Evolutionary conservation across 306 rosid genomes (phyloP), one percentile per base, ranked within the genome.

Genomic region (Cucumis melo): DNA sequence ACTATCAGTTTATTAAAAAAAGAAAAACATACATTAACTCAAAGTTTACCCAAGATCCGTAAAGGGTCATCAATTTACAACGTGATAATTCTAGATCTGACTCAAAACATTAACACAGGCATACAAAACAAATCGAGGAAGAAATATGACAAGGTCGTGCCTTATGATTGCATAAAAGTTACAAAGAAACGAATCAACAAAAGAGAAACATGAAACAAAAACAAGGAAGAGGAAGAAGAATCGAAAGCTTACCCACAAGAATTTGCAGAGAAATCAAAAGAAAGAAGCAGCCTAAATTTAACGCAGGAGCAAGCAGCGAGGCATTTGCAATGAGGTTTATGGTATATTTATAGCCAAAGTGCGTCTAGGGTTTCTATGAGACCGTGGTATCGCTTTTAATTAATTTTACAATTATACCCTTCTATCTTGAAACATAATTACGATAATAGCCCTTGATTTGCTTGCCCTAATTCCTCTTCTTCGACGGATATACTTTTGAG

Each of bases 221-320:
- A 8, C 44, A 10, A 11, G 8, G 24, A 65, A 38, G 5, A 66
- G 14, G 54, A 7, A 5, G 8, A 38, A 19, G 73, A 66, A 41
- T 66, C 73, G 53, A 66, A 3, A 6, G 32, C 73, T 66, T 66
- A 66, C 66, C 73, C 41, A 27, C 76, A 15, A 46, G 59, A 24
- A 71, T 21, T 23, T 14, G 76, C 10, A 24, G 76, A 71, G 41
- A 44, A 15, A 41, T 42, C 13, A 15, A 10, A 15, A 14, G 36
- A 46, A 68, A 21, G 56, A 68, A 68, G 55, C 75, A 44, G 75
- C 75, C 75, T 68, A 13, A 21, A 68, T 21, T 7, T 68, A 0
- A 68, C 75, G 76, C 76, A 71, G 42, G 15, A 71, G 76, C 39
- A 24, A 71, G 58, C 76, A 48, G 59, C 76, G 76, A 71, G 41